A percentile compares a stretch with the other conserved stretches of the same genome.
Evolutionary conservation across 2,329 filamentous ascomycete species (phyloP).

Genomic region (Parastagonospora avenae): DNA sequence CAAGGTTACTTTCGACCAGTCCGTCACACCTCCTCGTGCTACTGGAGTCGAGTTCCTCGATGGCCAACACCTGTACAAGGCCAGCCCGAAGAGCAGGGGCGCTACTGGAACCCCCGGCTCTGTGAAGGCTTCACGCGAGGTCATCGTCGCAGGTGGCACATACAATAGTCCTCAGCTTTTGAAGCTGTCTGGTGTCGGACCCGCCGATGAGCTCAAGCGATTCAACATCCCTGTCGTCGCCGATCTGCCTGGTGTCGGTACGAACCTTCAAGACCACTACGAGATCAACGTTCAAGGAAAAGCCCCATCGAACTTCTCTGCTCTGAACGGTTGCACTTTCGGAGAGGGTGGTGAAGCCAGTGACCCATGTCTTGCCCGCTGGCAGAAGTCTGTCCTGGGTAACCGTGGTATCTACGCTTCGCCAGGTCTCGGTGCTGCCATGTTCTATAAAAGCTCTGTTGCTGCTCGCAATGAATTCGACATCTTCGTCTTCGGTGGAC

Average conservation of each 20-base stretch:
- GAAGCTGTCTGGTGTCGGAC: constrained; percentile 68
- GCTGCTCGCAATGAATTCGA: constrained; percentile 58
- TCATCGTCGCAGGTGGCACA: constrained; percentile 53
- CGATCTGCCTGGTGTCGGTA: constrained; percentile 66
- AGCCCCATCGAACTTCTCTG: constrained; percentile 42
- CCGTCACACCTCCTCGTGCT: constrained; percentile 59
- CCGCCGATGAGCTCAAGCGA: constrained; percentile 56
- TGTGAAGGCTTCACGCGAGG: constrained; percentile 36
- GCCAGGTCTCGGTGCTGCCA: constrained; percentile 59
- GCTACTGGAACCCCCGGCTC: constrained; percentile 46
- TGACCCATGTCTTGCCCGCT: constrained; percentile 55
- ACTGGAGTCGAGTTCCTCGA: constrained; percentile 52
- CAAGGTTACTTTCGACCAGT: constrained; percentile 68
- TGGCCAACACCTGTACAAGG: constrained; percentile 50
- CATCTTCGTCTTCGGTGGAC: constrained; percentile 60
- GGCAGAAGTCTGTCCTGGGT: constrained; percentile 48
- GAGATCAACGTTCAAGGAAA: constrained; percentile 56
- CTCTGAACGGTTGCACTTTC: constrained; percentile 50
- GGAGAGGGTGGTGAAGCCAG: constrained; percentile 31
- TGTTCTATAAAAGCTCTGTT: constrained; percentile 50
- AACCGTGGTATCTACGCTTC: constrained; percentile 55
- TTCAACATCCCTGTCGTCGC: constrained; percentile 61
- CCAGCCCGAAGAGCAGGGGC: constrained; percentile 43
- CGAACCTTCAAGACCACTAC: constrained; percentile 68
- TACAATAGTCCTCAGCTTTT: constrained; percentile 70